Percentiles rank a stretch among this genome's conserved stretches.
These are phyloP conservation scores for Chalaropsis thielavioides DNA, from an alignment of 2,329 filamentous ascomycete genomes.

Conservation along the genomic window DNA sequence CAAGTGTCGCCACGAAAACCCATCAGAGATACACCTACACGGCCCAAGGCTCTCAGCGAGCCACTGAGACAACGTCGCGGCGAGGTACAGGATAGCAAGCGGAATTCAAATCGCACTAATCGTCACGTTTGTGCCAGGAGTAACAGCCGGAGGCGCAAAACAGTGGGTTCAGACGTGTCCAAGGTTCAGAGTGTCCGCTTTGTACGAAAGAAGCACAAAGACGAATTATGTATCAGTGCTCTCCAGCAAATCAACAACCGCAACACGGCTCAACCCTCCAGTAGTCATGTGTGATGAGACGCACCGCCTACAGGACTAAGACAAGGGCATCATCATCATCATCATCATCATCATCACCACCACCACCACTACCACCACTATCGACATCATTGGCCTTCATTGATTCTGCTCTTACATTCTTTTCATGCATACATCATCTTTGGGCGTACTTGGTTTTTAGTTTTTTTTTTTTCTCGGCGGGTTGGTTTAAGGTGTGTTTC, in stretches of 20 bases:
- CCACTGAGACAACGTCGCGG: not conserved
- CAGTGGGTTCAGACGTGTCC: not conserved
- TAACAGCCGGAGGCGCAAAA: not conserved
- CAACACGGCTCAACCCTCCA: not conserved
- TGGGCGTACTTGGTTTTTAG: not conserved
- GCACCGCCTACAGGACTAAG: not conserved
- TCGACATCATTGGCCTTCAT: not conserved
- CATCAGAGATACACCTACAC: not conserved
- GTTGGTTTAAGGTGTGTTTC: not conserved
- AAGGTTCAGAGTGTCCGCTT: slow-evolving; percentile 12
- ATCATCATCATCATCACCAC: not conserved
- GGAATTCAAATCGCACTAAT: not conserved
- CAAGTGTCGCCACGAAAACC: not conserved
- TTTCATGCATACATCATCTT: not conserved
- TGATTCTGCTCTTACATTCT: not conserved
- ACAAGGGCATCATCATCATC: not conserved
- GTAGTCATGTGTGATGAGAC: not conserved
- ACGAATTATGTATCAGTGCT: not conserved
- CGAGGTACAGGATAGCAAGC: not conserved
- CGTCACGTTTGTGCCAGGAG: not conserved
- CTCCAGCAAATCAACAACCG: slow-evolving; percentile 1
- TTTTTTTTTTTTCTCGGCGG: not conserved
- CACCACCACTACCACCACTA: too few relatives aligned
- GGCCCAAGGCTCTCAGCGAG: not conserved
- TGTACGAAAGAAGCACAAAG: not conserved